phyloP scores from a whole-genome alignment of 2,329 filamentous ascomycete genomes.

The Davidsoniella australis region DNA sequence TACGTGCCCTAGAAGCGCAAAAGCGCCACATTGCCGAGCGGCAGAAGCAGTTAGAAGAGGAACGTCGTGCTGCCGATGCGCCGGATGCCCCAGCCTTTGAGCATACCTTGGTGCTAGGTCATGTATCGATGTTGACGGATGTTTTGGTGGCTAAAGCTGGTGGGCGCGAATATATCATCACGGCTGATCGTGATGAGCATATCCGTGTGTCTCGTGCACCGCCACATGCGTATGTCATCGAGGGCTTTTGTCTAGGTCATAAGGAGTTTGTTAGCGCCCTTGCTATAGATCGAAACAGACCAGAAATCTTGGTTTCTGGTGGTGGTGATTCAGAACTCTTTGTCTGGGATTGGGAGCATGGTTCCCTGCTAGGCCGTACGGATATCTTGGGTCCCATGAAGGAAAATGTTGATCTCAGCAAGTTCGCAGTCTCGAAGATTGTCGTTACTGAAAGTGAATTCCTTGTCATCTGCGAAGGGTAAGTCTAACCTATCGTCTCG shows the following conservation, averaged over 20 bases:
- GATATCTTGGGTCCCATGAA: slow-evolving; percentile 26
- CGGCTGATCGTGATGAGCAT: slow-evolving; percentile 47
- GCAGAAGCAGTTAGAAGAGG: slow-evolving; percentile 16
- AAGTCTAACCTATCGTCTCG: slow-evolving; percentile 16
- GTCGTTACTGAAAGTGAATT: slow-evolving; percentile 18
- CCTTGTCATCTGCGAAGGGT: slow-evolving; percentile 28
- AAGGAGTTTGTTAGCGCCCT: slow-evolving; percentile 67
- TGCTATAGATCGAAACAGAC: slow-evolving; percentile 39
- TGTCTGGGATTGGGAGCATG: slow-evolving; percentile 64
- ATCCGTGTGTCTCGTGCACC: slow-evolving; percentile 71
- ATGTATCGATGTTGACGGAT: slow-evolving; percentile 88
- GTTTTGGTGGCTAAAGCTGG: slow-evolving; percentile 32
- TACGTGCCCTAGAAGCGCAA: slow-evolving; percentile 41
- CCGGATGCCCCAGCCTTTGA: slow-evolving; percentile 41
- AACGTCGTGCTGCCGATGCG: slow-evolving; percentile 16
- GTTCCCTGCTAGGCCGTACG: slow-evolving; percentile 34
- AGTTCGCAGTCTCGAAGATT: slow-evolving; percentile 27
- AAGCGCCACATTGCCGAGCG: slow-evolving; percentile 26
- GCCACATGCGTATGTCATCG: slow-evolving; percentile 75
- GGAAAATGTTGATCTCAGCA: slow-evolving; percentile 14
- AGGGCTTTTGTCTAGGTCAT: slow-evolving; percentile 79
- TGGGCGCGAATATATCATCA: slow-evolving; percentile 33
- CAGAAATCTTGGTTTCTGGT: slow-evolving; percentile 60
- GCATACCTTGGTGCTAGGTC: slow-evolving; percentile 65
- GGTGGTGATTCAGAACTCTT: slow-evolving; percentile 68